Conservation (phyloP, 2,329 filamentous ascomycete genomes). For the Didymella exigua region DNA sequence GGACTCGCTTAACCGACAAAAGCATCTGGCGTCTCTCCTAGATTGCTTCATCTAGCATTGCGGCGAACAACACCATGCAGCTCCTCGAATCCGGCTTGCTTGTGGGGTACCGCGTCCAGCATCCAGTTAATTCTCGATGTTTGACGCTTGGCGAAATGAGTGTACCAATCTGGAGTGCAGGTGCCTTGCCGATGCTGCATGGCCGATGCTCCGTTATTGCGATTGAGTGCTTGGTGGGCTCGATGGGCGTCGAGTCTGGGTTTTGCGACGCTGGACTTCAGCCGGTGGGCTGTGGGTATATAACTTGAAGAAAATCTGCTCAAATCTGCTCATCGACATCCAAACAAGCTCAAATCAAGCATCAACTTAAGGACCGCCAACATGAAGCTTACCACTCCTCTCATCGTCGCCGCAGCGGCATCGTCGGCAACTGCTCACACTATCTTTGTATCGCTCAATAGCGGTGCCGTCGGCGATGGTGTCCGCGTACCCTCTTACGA, state of each 20-base stretch:
- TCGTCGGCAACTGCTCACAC: conserved; percentile 55
- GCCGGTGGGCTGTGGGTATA: not conserved
- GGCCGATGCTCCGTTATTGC: conserved; percentile 1
- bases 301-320: conserved; percentile 2
- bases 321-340: conserved; percentile 2
- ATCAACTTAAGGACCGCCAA: not conserved
- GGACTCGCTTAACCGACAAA: conserved; percentile 7
- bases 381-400: conserved; percentile 38
- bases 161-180: not conserved
- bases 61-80: conserved; percentile 4
- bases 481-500: conserved; percentile 56
- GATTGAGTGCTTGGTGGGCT: not conserved
- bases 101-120: not conserved
- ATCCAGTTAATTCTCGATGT: not conserved
- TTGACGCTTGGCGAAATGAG: not conserved
- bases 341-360: not conserved
- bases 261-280: too few species aligned
- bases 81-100: not conserved
- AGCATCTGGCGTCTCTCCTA: conserved; percentile 7
- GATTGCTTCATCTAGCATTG: conserved; percentile 8
- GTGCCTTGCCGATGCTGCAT: not conserved
- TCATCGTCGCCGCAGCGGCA: conserved; percentile 34
- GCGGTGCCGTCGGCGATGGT: conserved; percentile 55
- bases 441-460: conserved; percentile 58
- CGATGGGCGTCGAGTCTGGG: too few species aligned